Base-by-base conservation (phyloP, 768 basidiomycete species). In the Antrodiella citrinella region DNA sequence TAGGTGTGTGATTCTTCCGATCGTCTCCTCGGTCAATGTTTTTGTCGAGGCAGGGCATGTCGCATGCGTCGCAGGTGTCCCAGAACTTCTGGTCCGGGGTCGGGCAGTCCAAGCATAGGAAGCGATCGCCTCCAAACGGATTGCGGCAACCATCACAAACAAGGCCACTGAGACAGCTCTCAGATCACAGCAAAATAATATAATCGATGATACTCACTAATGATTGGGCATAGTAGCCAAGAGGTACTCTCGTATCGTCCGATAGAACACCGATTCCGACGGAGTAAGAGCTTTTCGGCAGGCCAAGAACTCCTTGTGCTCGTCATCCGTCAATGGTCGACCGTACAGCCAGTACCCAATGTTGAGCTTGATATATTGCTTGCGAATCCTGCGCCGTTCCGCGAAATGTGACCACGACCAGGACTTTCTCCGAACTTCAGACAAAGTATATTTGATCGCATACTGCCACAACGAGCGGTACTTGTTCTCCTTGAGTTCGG, bases 391-490 rank as follows among this genome's bases (percentile, higher is more conserved):
- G 2, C 62, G 56, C 7, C 69, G 57, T 45, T 62, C 52, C 46
- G 59, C 55, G 58, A 69, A 63, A 51, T 58, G 64, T 2, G 56
- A 47, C 66, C 65, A 68, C 2, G 65, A 62, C 60, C 63, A 68
- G 5, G 49, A 26, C 25, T 55, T 52, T 30, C 54, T 54, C 11
- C 62, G 60, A 9, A 61, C 55, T 9, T 57, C 43, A 45, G 62
- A 50, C 35, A 49, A 39, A 12, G 59, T 56, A 11, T 65, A 61
- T 0, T 53, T 47, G 12, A 61, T 49, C 1, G 69, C 70, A 44
- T 63, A 70, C 4, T 48, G 56, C 69, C 69, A 72, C 5, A 66
- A 50, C 0, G 67, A 60, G 2, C 57, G 53, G 18, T 62, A 26
- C 43, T 54, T 60, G 51, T 65, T 63, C 15, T 19, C 47, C n/a